These are phyloP conservation scores for Omphalea diandra DNA, from an alignment of 441 rosid species.

Conservation along the genomic window DNA sequence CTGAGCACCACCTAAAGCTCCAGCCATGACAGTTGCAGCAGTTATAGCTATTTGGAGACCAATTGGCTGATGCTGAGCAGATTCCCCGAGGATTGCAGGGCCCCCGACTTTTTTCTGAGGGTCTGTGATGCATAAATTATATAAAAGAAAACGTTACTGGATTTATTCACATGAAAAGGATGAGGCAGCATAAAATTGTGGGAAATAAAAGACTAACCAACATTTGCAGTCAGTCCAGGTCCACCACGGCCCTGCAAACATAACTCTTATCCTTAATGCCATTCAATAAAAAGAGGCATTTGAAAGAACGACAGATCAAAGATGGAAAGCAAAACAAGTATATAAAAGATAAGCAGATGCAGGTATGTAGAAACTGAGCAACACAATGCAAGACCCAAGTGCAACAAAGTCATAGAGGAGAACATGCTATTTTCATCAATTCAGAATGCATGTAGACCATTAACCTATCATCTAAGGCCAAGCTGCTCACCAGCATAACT, in stretches of 20 bases:
- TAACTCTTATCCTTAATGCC: too few relatives aligned
- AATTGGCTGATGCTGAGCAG: slow-evolving; percentile 66
- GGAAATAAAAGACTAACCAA: slow-evolving; percentile 41
- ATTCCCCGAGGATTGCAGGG: slow-evolving; percentile 45
- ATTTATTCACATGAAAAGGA: slow-evolving; percentile 5
- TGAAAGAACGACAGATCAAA: not conserved
- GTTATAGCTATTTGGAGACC: slow-evolving; percentile 77
- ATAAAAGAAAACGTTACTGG: slow-evolving; percentile 11
- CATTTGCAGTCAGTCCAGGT: slow-evolving; percentile 59
- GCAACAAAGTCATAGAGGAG: not conserved
- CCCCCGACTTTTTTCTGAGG: slow-evolving; percentile 66
- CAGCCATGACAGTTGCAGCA: slow-evolving; percentile 78
- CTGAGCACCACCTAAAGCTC: slow-evolving; percentile 77
- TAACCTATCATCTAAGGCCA: not conserved
- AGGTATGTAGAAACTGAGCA: not conserved
- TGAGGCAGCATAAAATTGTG: slow-evolving; percentile 3
- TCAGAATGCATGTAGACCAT: not conserved
- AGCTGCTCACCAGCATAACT: not conserved
- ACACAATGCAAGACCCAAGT: not conserved
- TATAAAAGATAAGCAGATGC: not conserved
- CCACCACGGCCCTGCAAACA: slow-evolving; percentile 90
- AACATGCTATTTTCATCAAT: not conserved
- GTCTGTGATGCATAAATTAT: slow-evolving; percentile 35
- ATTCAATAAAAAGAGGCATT: slow-evolving; percentile 7
- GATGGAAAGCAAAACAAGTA: not conserved